A percentile compares a stretch with the other conserved stretches of the same genome.
Conservation (phyloP, 1,284 basidiomycete species). For the Boletus sp. region DNA sequence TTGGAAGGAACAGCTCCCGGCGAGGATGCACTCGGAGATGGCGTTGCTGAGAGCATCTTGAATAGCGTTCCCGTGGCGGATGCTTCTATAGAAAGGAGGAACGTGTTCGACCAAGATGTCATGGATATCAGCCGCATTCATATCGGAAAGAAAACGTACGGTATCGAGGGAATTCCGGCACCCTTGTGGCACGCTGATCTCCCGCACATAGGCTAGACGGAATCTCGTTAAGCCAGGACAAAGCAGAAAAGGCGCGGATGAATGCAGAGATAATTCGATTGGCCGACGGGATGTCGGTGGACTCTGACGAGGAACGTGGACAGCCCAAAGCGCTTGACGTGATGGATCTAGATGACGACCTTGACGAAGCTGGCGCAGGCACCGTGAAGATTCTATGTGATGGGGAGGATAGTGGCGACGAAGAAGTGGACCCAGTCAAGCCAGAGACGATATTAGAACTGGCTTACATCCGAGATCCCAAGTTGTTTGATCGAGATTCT, state of each 20-base stretch:
- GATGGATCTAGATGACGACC: conserved; percentile 51
- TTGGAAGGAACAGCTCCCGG: conserved; percentile 64
- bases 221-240: conserved; percentile 47
- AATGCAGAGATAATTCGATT: conserved; percentile 78
- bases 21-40: conserved; percentile 35
- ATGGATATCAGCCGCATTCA: conserved; percentile 61
- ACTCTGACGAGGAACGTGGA: conserved; percentile 50
- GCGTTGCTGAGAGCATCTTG: neutral
- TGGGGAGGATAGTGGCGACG: conserved; percentile 54
- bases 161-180: neutral
- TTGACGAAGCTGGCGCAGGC: conserved; percentile 37
- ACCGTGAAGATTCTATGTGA: conserved; percentile 50
- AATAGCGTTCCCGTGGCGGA: neutral
- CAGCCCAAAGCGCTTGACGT: conserved; percentile 21
- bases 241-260: conserved; percentile 65
- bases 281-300: conserved; percentile 63
- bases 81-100: conserved; percentile 45
- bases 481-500: conserved; percentile 73
- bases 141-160: conserved; percentile 68
- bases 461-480: conserved; percentile 70
- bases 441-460: conserved; percentile 69
- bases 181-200: conserved; percentile 11
- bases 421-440: conserved; percentile 32
- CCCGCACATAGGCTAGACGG: conserved; percentile 41
- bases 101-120: conserved; percentile 68